Evolutionary conservation across 176 grass and related monocot genomes (phyloP), one percentile per base, ranked within the genome.

Genomic region (Saccharum spontaneum): DNA sequence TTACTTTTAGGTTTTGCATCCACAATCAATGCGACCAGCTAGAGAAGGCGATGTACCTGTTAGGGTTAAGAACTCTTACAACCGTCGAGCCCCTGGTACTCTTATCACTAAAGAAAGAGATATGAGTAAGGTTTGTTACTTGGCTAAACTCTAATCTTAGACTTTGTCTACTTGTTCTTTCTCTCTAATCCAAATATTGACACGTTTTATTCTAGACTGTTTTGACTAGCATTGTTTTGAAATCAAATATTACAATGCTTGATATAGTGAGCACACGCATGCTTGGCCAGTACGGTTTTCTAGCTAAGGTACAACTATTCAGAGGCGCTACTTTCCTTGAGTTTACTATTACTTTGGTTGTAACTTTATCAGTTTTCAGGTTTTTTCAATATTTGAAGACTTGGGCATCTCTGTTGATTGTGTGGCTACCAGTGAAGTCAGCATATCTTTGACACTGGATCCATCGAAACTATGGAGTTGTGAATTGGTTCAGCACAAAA

Each of bases 201-300:
- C 26, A 18, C 0, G 0, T 31, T 73, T 30, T 50, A 33, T 74
- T 74, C 15, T 31, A 98, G 95, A 87, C 87, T 83, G 66, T 98
- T 87, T 75, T 98, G 52, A 98, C 95, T 59, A 98, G 95, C 76
- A 98, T 98, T 77, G 95, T 98, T 43, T 72, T 98, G 87, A 98
- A 98, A 91, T 95, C 95, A 84, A 95, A 98, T 90, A 84, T 98
- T 73, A 98, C 89, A 8, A 95, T 95, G 95, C 85, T 98, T 63
- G 95, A 98, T 90, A 95, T 98, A 86, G 95, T 90, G 69, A 98
- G 95, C 83, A 98, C 95, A 67, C 86, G 92, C 81, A 98, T 98
- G 95, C 95, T 98, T 16, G 95, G 92, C 10, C 95, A 98, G 59
- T 98, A 34, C 85, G 95, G 95, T 87, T 98, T 98, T 85, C 89